Base-by-base conservation (phyloP, 495 filamentous ascomycete species). In the Hyaloscypha finlandica region DNA sequence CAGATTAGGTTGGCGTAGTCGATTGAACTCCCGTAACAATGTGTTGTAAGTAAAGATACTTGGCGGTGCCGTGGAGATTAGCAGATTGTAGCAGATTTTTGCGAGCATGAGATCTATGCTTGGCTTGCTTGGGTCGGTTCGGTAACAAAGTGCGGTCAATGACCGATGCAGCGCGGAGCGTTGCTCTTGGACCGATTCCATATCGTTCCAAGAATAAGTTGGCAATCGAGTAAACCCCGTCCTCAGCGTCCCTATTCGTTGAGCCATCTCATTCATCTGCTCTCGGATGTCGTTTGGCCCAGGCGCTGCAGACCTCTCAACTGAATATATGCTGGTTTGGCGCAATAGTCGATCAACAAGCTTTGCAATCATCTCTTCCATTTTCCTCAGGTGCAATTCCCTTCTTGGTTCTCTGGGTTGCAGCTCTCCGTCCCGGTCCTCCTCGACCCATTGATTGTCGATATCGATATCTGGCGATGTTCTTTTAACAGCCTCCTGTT, bases 51-150 rank as follows among this genome's bases (percentile, higher is more conserved):
- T 92, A 37, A 82, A 71, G 19, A 89, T 79, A 60, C 81, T 82
- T 2, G 90, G 89, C 6, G 88, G 82, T 4, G 83, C 74, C 5
- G 76, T 67, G 5, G 81, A 85, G 4, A 83, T 76, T 14, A 92
- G 79, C 3, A 94, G 75, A 74, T 90, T 89, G 71, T 88, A 88
- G 75, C 86, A 90, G 31, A 93, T 82, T 69, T 86, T 88, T 3
- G 80, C 81, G 9, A 89, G 73, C 33, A 79, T 71, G 25, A 78
- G 72, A 29, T 74, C 73, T 22, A 74, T 57, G 14, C 61, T 59
- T 4, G 51, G 19, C 37, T 54, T 11, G 29, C 42, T 45, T 2
- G 45, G 16, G n/a, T 20, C 20, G 8, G 33, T 57, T 57, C 54
- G 51, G 8, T 59, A 4, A n/a, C 57, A 68, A 29, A 73, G 53